Evolutionary conservation across 75 land plant genomes (phyloP).

Genomic region (Isoetes taiwanensis): DNA sequence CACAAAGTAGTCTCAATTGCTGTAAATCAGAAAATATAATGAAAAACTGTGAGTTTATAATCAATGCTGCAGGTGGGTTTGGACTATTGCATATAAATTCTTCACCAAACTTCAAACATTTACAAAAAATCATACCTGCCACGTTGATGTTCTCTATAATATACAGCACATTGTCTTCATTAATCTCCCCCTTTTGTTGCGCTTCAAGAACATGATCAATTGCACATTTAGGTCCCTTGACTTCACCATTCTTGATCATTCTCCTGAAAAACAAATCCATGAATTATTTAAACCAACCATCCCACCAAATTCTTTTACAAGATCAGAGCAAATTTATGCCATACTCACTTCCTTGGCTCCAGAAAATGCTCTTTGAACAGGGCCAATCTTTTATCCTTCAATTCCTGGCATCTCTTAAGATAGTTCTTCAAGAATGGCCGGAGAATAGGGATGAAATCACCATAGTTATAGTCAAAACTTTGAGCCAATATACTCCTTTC

Average conservation of each 20-base stretch:
- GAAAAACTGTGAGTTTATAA: not conserved
- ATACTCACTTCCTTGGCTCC: constrained; percentile 46
- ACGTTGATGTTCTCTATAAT: constrained; percentile 93
- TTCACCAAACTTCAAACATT: no score
- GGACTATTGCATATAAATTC: not conserved
- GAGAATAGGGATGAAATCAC: constrained; percentile 78
- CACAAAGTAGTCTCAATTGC: constrained; percentile 93
- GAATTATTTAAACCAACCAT: not conserved
- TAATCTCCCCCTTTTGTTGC: constrained; percentile 66
- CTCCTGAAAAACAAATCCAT: not conserved
- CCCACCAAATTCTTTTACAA: not conserved
- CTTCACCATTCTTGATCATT: not conserved
- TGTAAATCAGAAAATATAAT: constrained; percentile 12
- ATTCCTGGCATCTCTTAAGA: constrained; percentile 46
- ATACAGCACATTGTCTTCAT: constrained; percentile 66
- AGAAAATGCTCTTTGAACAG: constrained; percentile 65
- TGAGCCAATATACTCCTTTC: constrained; percentile 66
- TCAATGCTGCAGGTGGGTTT: not conserved
- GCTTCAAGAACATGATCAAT: constrained; percentile 76
- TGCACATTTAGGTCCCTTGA: constrained; percentile 37
- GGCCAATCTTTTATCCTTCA: constrained; percentile 42
- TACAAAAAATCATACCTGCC: no score
- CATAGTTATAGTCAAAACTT: constrained; percentile 92
- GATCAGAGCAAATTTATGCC: not conserved
- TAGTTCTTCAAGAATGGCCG: constrained; percentile 73